Evolutionary conservation across 495 filamentous ascomycete genomes (phyloP).

Genomic region (Penicillium malachiteum): DNA sequence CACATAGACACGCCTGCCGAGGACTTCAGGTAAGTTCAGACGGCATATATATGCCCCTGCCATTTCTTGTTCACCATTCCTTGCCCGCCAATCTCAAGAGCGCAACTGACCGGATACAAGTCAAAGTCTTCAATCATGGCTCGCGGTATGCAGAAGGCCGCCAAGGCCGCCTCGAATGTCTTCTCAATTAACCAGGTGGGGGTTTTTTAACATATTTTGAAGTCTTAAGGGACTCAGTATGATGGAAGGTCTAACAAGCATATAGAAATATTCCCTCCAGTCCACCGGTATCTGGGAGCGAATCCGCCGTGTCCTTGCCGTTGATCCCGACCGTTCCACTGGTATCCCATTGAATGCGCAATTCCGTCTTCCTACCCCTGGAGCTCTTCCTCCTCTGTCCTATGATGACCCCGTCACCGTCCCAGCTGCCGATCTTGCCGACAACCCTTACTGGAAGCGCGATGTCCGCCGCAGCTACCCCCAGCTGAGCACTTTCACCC

Average conservation of each 20-base stretch:
- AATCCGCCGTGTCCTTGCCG: conserved; percentile 70
- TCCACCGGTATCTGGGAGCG: conserved; percentile 86
- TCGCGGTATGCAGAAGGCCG: conserved; percentile 42
- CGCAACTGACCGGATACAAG: conserved; percentile 15
- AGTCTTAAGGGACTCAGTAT: not conserved
- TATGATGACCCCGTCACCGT: conserved; percentile 91
- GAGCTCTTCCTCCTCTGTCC: conserved; percentile 65
- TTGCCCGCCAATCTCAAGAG: not conserved
- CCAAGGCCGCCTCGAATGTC: conserved; percentile 42
- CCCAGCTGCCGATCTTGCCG: conserved; percentile 92
- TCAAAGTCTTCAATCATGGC: conserved; percentile 40
- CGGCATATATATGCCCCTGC: not conserved
- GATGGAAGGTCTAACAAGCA: not conserved
- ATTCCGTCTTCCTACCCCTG: conserved; percentile 86
- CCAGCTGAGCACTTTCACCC: conserved; percentile 72
- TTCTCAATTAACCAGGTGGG: conserved; percentile 40
- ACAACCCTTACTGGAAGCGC: conserved; percentile 98
- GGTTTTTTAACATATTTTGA: not conserved
- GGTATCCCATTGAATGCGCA: conserved; percentile 91
- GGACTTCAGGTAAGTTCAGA: not conserved
- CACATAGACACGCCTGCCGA: not conserved
- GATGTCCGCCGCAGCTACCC: conserved; percentile 85
- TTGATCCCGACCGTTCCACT: conserved; percentile 87
- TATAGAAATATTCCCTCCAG: conserved; percentile 95
- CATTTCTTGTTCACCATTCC: no score